Evolutionary conservation across 2,329 filamentous ascomycete species (phyloP).

Genomic region (Neonectria sp.): DNA sequence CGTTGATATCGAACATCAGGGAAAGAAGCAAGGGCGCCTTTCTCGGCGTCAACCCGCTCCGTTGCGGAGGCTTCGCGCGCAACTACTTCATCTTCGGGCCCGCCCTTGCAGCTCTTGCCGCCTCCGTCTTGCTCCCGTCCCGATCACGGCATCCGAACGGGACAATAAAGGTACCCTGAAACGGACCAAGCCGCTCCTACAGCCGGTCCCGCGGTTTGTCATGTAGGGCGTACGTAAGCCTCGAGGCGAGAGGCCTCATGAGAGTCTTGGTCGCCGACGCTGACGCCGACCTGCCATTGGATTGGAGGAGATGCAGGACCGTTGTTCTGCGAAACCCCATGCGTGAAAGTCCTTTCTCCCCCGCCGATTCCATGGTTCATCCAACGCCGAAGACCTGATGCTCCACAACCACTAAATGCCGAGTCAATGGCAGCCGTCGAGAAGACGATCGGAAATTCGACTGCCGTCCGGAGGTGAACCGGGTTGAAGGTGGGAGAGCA

Average conservation of each 20-base stretch:
- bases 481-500: too few species aligned
- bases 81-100: neutral
- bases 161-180: neutral
- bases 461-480: too few species aligned
- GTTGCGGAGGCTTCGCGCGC: constrained; percentile 5
- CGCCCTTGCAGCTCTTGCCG: constrained; percentile 10
- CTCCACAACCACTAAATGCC: too few species aligned
- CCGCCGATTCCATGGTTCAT: neutral
- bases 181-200: constrained; percentile 2
- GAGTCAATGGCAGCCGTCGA: too few species aligned
- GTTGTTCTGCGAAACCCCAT: neutral
- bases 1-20: neutral
- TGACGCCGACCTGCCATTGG: neutral
- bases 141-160: constrained; percentile 5
- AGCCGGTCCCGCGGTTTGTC: neutral
- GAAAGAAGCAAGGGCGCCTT: neutral
- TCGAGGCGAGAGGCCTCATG: neutral
- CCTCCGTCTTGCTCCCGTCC: constrained; percentile 15
- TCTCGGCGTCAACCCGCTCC: constrained; percentile 10
- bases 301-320: neutral
- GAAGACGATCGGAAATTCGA: too few species aligned
- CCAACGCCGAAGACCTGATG: neutral
- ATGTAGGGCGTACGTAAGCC: constrained; percentile 29
- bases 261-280: constrained; percentile 3
- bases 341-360: neutral